These are phyloP conservation scores for Meredithiella fracta DNA, from an alignment of 2,329 filamentous ascomycete species.

Conservation along the genomic window DNA sequence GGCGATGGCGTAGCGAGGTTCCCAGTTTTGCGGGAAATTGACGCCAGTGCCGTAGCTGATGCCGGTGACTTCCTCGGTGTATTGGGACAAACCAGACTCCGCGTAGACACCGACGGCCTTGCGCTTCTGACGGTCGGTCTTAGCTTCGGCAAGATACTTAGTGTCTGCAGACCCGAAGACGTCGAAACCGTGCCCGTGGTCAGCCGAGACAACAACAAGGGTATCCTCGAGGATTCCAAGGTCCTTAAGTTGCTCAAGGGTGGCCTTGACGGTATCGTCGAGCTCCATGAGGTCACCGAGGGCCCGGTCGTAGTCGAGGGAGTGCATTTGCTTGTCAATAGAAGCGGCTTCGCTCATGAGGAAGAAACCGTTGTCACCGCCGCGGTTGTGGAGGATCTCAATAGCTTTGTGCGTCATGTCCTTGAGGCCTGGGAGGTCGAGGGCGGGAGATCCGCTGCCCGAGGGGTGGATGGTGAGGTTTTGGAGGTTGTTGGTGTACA, in stretches of 20 bases:
- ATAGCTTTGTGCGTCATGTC: slow-evolving; percentile 83
- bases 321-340: slow-evolving; percentile 83
- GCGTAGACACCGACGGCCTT: slow-evolving; percentile 58
- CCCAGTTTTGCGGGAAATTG: slow-evolving; percentile 72
- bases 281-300: slow-evolving; percentile 73
- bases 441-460: slow-evolving; percentile 45
- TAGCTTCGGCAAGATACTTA: slow-evolving; percentile 51
- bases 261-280: slow-evolving; percentile 66
- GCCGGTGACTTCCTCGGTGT: slow-evolving; percentile 41
- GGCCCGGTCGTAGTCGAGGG: slow-evolving; percentile 69
- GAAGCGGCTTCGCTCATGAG: slow-evolving; percentile 75
- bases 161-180: slow-evolving; percentile 74
- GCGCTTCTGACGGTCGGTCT: slow-evolving; percentile 55
- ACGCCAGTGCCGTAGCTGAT: slow-evolving; percentile 56
- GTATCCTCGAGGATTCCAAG: slow-evolving; percentile 57
- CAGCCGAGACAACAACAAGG: slow-evolving; percentile 65
- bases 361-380: slow-evolving; percentile 61
- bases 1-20: slow-evolving; percentile 66
- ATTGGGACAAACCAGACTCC: slow-evolving; percentile 59
- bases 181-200: slow-evolving; percentile 81
- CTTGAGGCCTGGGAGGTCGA: slow-evolving; percentile 67
- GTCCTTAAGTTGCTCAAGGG: slow-evolving; percentile 50
- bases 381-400: slow-evolving; percentile 54
- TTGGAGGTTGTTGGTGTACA: slow-evolving; percentile 56
- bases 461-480: slow-evolving; percentile 51